Evolutionary conservation across 225 moss, liverwort and hornwort genomes (phyloP).

Genomic region (Polytrichum commune): DNA sequence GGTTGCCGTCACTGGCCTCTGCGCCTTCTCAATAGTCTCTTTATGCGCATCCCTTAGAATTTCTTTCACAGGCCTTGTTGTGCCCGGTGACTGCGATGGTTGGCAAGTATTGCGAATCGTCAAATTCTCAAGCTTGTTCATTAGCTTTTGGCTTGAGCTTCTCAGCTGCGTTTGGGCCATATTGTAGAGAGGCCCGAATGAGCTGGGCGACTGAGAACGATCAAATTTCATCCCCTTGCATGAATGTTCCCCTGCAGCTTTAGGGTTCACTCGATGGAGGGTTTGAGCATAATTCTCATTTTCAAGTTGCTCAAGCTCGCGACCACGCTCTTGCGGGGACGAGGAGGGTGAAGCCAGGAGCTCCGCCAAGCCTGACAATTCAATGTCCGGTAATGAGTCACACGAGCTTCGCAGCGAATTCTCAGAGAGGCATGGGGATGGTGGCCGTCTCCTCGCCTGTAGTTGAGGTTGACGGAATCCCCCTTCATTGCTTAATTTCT

Average conservation of each 20-base stretch:
- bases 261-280: too few species aligned
- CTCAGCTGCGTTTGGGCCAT: constrained; percentile 13
- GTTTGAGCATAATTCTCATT: background rate
- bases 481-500: constrained; percentile 13
- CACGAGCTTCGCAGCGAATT: background rate
- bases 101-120: background rate
- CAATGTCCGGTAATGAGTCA: background rate
- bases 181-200: constrained; percentile 3
- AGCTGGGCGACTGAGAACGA: too few species aligned
- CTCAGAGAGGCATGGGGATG: background rate
- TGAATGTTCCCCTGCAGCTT: too few species aligned
- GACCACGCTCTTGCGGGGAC: background rate
- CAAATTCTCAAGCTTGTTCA: constrained; percentile 10
- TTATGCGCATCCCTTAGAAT: background rate
- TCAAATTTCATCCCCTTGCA: too few species aligned
- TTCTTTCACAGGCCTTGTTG: background rate
- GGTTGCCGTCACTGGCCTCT: background rate
- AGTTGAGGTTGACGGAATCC: background rate
- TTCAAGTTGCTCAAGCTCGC: background rate
- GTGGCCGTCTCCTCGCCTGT: accelerated
- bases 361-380: background rate
- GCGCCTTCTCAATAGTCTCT: background rate
- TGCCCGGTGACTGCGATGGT: background rate
- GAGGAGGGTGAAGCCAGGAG: constrained; percentile 1
- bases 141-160: background rate